Evolutionary conservation across 2,329 filamentous ascomycete genomes (phyloP).

Genomic region (Alternaria angustiovoidea): DNA sequence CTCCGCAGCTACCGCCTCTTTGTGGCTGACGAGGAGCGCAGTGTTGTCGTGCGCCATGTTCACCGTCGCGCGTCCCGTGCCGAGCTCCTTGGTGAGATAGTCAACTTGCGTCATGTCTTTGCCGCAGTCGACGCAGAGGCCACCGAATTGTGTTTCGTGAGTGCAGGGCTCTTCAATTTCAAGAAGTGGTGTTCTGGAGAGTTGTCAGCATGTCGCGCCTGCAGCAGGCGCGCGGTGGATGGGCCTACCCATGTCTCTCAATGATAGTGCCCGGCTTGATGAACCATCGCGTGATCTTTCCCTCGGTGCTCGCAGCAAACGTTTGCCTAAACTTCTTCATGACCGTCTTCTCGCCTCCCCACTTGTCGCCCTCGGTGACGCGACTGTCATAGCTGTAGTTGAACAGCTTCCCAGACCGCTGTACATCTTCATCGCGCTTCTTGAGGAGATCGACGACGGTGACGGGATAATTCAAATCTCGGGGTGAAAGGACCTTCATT

Average conservation of each 20-base stretch:
- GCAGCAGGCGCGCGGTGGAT: constrained; percentile 7
- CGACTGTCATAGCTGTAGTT: constrained; percentile 86
- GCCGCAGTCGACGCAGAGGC: constrained; percentile 90
- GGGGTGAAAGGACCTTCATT: constrained; percentile 60
- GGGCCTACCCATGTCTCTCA: constrained; percentile 53
- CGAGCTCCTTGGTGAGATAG: constrained; percentile 81
- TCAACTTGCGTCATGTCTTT: constrained; percentile 93
- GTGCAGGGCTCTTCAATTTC: constrained; percentile 90
- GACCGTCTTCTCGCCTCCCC: constrained; percentile 75
- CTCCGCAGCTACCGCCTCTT: constrained; percentile 82
- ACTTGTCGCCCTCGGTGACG: constrained; percentile 71
- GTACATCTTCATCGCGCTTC: constrained; percentile 75
- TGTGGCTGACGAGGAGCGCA: constrained; percentile 81
- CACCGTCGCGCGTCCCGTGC: constrained; percentile 87
- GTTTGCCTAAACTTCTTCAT: constrained; percentile 76
- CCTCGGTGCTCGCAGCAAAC: constrained; percentile 86
- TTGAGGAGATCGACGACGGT: constrained; percentile 87
- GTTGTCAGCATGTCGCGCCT: constrained; percentile 13
- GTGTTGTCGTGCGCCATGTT: constrained; percentile 95
- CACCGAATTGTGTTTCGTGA: constrained; percentile 89
- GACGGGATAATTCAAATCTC: constrained; percentile 84
- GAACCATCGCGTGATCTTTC: constrained; percentile 78
- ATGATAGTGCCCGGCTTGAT: constrained; percentile 72
- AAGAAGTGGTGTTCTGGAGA: constrained; percentile 65
- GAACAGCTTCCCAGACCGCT: constrained; percentile 79